Conservation (phyloP, 192 early-diverging fungal species). For the Umbelopsis vinacea region DNA sequence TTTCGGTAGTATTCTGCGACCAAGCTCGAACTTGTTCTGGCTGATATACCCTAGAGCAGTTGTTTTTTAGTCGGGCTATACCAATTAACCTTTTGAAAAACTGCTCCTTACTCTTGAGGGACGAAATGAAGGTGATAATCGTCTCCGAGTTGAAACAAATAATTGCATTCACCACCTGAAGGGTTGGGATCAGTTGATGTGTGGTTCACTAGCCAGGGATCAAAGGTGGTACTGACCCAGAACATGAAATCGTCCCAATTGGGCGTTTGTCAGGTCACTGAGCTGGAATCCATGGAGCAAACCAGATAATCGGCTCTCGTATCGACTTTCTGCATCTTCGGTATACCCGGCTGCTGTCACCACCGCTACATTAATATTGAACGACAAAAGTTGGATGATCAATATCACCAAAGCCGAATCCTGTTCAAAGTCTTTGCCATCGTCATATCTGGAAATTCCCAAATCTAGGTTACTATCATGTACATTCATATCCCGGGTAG, state of each 20-base stretch:
- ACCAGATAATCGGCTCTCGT: slow-evolving; percentile 80
- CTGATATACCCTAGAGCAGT: slow-evolving; percentile 42
- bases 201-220: too few relatives aligned
- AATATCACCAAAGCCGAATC: slow-evolving; percentile 68
- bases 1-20: slow-evolving; percentile 50
- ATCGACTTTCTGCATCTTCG: slow-evolving; percentile 61
- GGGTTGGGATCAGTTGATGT: too few relatives aligned
- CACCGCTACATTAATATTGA: slow-evolving; percentile 75
- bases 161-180: slow-evolving; percentile 90
- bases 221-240: slow-evolving; percentile 48
- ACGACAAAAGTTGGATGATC: slow-evolving; percentile 69
- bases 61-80: neutral
- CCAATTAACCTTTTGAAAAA: neutral
- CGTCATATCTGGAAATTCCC: slow-evolving; percentile 39
- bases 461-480: neutral
- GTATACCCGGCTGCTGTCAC: slow-evolving; percentile 94
- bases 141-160: slow-evolving; percentile 75
- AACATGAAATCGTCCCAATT: slow-evolving; percentile 74
- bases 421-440: slow-evolving; percentile 81
- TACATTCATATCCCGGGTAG: too few relatives aligned
- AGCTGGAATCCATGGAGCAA: slow-evolving; percentile 67
- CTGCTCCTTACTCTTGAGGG: slow-evolving; percentile 53
- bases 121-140: slow-evolving; percentile 69
- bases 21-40: slow-evolving; percentile 51
- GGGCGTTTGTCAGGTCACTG: slow-evolving; percentile 48